These are phyloP conservation scores for Eimeria acervulina DNA, from an alignment of 169 alveolate genomes.

Conservation along the genomic window DNA sequence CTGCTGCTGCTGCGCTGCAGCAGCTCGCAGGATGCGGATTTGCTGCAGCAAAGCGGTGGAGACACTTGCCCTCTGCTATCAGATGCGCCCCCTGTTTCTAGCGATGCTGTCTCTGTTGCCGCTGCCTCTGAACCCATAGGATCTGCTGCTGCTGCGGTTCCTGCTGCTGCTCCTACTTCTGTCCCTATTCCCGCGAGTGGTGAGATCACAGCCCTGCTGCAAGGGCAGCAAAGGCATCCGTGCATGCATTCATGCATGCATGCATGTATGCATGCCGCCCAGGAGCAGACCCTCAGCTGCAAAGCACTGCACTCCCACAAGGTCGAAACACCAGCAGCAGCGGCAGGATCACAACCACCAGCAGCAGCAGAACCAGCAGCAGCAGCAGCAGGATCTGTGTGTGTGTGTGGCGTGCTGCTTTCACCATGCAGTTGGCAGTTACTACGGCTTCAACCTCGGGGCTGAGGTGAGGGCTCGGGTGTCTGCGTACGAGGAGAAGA, in stretches of 20 bases:
- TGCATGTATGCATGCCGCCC: not conserved
- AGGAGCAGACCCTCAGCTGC: not conserved
- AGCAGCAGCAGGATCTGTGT: not conserved
- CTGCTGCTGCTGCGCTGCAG: conserved; percentile 74
- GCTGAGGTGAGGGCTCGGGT: conserved; percentile 52
- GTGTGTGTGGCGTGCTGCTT: not conserved
- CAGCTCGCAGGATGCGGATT: conserved; percentile 47
- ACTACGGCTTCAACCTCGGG: conserved; percentile 43
- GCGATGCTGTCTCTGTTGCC: conserved; percentile 20
- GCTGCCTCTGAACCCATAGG: conserved; percentile 21
- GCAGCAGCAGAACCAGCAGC: not conserved
- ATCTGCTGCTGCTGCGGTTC: conserved; percentile 13
- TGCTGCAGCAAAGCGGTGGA: conserved; percentile 61
- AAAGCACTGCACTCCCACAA: not conserved
- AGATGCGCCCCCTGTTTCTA: not conserved
- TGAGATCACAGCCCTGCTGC: not conserved
- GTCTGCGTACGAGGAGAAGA: conserved; percentile 45
- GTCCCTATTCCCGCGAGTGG: conserved; percentile 62
- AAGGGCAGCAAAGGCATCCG: not conserved
- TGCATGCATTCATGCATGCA: not conserved
- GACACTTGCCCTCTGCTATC: conserved; percentile 26
- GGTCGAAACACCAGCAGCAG: conserved; percentile 11
- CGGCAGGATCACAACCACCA: not conserved
- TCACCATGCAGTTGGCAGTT: conserved; percentile 7
- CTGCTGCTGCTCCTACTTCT: not conserved